phyloP scores from a whole-genome alignment of 495 filamentous ascomycete genomes.

The Lasiosphaeria miniovina region DNA sequence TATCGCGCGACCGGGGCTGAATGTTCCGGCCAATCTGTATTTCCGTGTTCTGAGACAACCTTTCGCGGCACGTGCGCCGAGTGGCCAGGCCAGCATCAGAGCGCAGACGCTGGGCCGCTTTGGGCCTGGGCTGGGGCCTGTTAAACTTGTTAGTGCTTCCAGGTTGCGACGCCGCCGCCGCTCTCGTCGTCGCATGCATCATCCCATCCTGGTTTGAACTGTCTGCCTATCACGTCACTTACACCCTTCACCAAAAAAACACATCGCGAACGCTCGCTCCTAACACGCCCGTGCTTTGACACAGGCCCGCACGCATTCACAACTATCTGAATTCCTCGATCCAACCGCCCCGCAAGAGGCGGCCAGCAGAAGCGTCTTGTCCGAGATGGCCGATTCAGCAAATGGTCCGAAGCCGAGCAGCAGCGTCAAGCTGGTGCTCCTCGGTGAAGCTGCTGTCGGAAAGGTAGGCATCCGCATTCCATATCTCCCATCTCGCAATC shows the following conservation, averaged over 20 bases:
- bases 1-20: no score
- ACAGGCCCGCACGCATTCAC: slow-evolving; percentile 4
- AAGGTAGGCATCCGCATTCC: slow-evolving; percentile 61
- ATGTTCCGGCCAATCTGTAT: not conserved
- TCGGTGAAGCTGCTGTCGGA: slow-evolving; percentile 95
- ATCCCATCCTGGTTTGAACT: slow-evolving; percentile 11
- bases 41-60: not conserved
- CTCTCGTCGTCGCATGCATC: slow-evolving; percentile 22
- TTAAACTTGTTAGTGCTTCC: not conserved
- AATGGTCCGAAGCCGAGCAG: slow-evolving; percentile 90
- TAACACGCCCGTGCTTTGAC: slow-evolving; percentile 1
- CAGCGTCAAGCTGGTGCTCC: slow-evolving; percentile 96
- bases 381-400: slow-evolving; percentile 48
- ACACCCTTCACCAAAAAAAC: slow-evolving; percentile 13
- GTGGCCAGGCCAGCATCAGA: slow-evolving; percentile 7
- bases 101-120: not conserved
- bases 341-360: no score
- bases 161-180: slow-evolving; percentile 12
- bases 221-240: slow-evolving; percentile 35
- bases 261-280: not conserved
- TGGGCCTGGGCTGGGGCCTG: slow-evolving; percentile 9
- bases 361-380: not conserved
- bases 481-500: slow-evolving; percentile 3
- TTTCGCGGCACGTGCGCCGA: slow-evolving; percentile 16
- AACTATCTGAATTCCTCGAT: not conserved